Evolutionary conservation across 2,329 filamentous ascomycete genomes (phyloP).

Genomic region (Sphaerostilbella broomeana): DNA sequence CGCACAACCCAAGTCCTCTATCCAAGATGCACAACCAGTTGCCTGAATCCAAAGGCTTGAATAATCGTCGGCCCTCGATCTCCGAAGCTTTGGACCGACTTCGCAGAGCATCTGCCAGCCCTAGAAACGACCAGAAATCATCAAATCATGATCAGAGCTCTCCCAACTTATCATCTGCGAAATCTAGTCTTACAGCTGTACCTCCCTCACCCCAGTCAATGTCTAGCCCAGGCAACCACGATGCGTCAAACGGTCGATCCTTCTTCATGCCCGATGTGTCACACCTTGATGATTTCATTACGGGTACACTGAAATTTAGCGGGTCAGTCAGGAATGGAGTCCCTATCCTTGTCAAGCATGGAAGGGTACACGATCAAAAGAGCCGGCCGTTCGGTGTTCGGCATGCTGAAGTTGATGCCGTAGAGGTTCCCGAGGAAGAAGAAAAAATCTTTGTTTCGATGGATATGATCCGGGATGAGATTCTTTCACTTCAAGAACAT

Average conservation of each 20-base stretch:
- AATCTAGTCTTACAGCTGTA: constrained; percentile 36
- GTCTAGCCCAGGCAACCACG: constrained; percentile 27
- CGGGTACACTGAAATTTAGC: constrained; percentile 46
- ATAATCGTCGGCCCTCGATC: constrained; percentile 25
- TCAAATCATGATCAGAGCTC: constrained; percentile 23
- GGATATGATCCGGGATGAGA: constrained; percentile 56
- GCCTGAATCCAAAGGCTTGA: constrained; percentile 21
- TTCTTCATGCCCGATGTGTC: constrained; percentile 50
- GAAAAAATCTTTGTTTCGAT: constrained; percentile 54
- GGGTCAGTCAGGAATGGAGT: constrained; percentile 47
- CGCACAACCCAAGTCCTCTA: constrained; percentile 32
- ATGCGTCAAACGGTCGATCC: constrained; percentile 41
- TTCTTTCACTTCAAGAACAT: constrained; percentile 48
- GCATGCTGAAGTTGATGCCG: constrained; percentile 44
- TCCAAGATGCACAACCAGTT: constrained; percentile 29
- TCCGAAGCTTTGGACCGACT: constrained; percentile 30
- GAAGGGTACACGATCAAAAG: constrained; percentile 40
- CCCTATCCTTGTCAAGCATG: constrained; percentile 50
- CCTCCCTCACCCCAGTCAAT: constrained; percentile 31
- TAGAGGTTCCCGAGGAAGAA: constrained; percentile 47
- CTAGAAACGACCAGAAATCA: constrained; percentile 20
- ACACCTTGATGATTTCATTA: constrained; percentile 51
- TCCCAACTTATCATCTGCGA: constrained; percentile 32
- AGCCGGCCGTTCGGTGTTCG: constrained; percentile 27
- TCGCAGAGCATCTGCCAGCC: constrained; percentile 30